Base-by-base conservation (phyloP, 176 grass and related monocot species). In the Triticum dicoccoides region DNA sequence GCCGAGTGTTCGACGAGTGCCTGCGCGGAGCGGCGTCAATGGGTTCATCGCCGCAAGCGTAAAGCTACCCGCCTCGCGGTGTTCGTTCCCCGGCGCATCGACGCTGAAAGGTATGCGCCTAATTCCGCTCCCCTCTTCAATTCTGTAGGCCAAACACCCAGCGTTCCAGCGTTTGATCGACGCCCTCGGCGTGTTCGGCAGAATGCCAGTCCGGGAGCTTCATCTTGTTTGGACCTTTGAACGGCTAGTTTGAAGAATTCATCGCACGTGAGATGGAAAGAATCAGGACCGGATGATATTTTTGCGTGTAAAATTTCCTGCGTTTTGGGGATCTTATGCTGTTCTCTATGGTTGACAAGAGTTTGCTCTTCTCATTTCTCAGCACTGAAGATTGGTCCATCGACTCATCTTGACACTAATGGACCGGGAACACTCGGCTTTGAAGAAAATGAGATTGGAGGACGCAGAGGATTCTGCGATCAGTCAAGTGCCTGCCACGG, bases 341-440 rank as follows among this genome's bases (percentile, higher is more conserved):
- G 13, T 51, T 17, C 25, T 52, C 7, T 37, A 9, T 24, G 25
- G 23, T 8, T 17, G 0, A 42, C 18, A 20, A 5, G 20, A 34
- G 17, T 45, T 87, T 29, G 5, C 25, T 79, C 12, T 32, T 86
- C 58, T 86, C 66, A 89, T 6, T 32, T 86, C 27, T 86, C 73
- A 89, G 79, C 25, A 7, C 64, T 82, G 14, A 80, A 69, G 35
- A 27, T 61, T n/a, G 27, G 7, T 18, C 8, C 41, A 66, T 62
- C 44, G 5, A 5, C 29, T 81, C 25, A 3, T 0, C 27, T 25
- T 27, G 39, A 23, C 52, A 56, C 21, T 4, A 9, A 86, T 90
- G 88, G 79, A 86, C 15, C 18, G 52, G 2, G 71, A 69, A 24
- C 9, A 77, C 73, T 74, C 79, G 12, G 37, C 61, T 64, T 14